A percentile compares a stretch with the other conserved stretches of the same genome.
Conservation (phyloP, 192 early-diverging fungal species). For the Umbelopsis ramanniana region DNA sequence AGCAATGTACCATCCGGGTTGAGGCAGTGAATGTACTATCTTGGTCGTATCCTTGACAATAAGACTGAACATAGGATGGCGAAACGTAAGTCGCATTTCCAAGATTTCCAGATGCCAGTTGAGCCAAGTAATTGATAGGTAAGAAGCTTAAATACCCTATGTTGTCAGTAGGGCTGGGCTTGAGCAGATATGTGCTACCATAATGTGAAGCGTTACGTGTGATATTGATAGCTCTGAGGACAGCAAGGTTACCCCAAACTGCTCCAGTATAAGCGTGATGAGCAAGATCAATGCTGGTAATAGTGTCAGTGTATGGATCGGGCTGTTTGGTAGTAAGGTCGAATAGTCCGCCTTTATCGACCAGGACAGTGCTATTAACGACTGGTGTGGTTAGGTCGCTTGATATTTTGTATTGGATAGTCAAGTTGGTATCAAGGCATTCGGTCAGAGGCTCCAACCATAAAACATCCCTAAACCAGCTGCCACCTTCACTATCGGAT, state of each 20-base stretch:
- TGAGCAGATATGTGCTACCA: neutral
- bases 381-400: neutral
- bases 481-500: neutral
- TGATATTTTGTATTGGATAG: neutral
- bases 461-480: neutral
- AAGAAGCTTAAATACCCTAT: neutral
- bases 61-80: neutral
- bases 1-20: neutral
- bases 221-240: neutral
- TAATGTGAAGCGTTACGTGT: neutral
- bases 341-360: neutral
- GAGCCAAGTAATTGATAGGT: neutral
- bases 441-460: neutral
- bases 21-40: neutral
- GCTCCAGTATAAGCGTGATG: constrained; percentile 7
- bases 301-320: neutral
- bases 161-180: neutral
- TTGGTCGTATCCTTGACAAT: neutral
- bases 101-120: neutral
- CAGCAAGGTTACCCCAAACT: neutral
- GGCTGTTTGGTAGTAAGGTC: neutral
- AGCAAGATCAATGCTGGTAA: neutral
- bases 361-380: neutral
- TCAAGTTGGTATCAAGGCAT: constrained; percentile 8
- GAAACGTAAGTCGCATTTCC: neutral